A percentile compares a stretch with the other conserved stretches of the same genome.
These are phyloP conservation scores for Sphagnum magellanicum DNA, from an alignment of 228 moss, liverwort and hornwort genomes.

Conservation along the genomic window DNA sequence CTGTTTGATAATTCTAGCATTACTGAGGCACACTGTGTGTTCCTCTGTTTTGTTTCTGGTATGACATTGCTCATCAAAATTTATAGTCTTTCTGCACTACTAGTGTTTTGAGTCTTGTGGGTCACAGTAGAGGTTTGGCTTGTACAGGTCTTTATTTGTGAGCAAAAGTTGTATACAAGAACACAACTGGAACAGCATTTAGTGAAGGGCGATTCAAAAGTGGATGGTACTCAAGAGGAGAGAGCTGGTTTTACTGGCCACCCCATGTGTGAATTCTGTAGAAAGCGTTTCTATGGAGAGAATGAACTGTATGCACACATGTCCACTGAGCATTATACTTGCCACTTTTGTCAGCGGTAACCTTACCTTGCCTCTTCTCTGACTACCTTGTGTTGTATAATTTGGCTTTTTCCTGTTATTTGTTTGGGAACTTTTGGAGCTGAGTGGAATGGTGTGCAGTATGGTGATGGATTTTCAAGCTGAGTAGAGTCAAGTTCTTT, in stretches of 20 bases:
- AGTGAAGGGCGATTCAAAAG: constrained; percentile 78
- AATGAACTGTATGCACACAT: constrained; percentile 95
- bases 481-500: not conserved
- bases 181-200: constrained; percentile 77
- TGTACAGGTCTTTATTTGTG: constrained; percentile 75
- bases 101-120: not conserved
- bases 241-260: constrained; percentile 92
- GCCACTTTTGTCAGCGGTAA: constrained; percentile 91
- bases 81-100: not conserved
- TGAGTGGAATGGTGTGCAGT: too few species aligned
- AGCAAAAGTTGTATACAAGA: constrained; percentile 82
- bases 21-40: not conserved
- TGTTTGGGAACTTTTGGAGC: too few species aligned
- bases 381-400: not conserved
- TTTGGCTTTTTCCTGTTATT: not conserved
- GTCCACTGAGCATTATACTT: constrained; percentile 93
- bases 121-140: constrained; percentile 1
- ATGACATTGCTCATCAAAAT: not conserved
- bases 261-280: constrained; percentile 90
- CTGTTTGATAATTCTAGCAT: not conserved
- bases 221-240: constrained; percentile 93
- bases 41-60: not conserved
- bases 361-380: not conserved
- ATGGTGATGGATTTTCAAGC: not conserved
- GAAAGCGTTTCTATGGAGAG: constrained; percentile 91